phyloP scores from a whole-genome alignment of 2,329 filamentous ascomycete species.

The Amesomyces nigricolor region DNA sequence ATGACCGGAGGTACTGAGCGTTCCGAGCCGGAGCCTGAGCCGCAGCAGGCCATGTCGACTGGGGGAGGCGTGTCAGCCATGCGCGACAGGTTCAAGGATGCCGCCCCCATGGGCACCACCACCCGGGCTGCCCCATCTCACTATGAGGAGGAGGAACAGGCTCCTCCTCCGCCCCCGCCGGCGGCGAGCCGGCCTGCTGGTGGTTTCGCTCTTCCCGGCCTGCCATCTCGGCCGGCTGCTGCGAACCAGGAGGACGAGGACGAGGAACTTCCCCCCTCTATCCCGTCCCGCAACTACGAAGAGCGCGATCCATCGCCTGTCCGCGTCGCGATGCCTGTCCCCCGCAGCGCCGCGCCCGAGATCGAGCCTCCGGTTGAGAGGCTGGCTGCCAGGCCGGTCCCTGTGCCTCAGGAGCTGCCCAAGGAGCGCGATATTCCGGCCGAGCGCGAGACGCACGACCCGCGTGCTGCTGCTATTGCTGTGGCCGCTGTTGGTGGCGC shows the following conservation, averaged over 20 bases:
- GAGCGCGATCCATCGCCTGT: conserved; percentile 62
- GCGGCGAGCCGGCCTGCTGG: conserved; percentile 64
- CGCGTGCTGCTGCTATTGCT: conserved; percentile 53
- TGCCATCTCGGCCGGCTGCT: conserved; percentile 55
- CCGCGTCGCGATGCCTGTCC: conserved; percentile 78
- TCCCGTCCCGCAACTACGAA: conserved; percentile 31
- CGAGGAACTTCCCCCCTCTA: conserved; percentile 32
- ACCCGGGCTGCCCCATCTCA: conserved; percentile 34
- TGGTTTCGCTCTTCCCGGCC: conserved; percentile 72
- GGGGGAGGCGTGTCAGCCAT: conserved; percentile 66
- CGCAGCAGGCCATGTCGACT: conserved; percentile 42
- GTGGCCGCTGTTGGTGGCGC: conserved; percentile 49
- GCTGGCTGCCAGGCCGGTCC: conserved; percentile 50
- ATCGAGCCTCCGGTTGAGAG: conserved; percentile 39
- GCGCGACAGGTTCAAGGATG: conserved; percentile 75
- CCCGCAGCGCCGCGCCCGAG: conserved; percentile 53
- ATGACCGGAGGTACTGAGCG: conserved; percentile 54
- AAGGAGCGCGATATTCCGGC: conserved; percentile 59
- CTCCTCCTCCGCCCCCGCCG: conserved; percentile 55
- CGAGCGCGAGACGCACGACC: conserved; percentile 56
- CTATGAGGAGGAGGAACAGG: conserved; percentile 42
- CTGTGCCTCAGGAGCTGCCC: conserved; percentile 54
- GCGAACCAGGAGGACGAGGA: conserved; percentile 55
- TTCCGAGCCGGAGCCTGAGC: conserved; percentile 35
- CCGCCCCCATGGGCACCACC: conserved; percentile 59